A percentile compares a stretch with the other conserved stretches of the same genome.
Conservation (phyloP, 2,329 filamentous ascomycete species). For the Xylaria sp. region DNA sequence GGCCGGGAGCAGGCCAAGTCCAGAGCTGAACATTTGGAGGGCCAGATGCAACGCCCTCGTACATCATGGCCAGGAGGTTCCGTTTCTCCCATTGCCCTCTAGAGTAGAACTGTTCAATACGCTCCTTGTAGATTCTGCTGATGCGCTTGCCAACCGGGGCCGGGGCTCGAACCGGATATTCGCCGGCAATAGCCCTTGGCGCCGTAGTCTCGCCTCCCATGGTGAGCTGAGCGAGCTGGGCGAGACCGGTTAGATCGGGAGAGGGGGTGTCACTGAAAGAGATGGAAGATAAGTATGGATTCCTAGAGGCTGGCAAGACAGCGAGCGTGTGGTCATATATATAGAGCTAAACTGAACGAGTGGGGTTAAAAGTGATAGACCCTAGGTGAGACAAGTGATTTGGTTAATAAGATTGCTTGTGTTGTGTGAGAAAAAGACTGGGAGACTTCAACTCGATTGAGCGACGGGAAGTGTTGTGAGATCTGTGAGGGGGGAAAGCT, state of each 20-base stretch:
- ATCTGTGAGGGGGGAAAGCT: no score
- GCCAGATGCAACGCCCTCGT: conserved; percentile 74
- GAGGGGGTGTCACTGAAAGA: conserved; percentile 30
- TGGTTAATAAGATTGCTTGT: not conserved
- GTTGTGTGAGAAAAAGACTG: not conserved
- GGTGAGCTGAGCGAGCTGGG: conserved; percentile 44
- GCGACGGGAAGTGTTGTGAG: not conserved
- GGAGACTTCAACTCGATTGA: conserved; percentile 10
- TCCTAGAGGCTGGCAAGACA: conserved; percentile 8
- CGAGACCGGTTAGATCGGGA: conserved; percentile 25
- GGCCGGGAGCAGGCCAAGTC: conserved; percentile 84
- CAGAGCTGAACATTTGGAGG: conserved; percentile 83
- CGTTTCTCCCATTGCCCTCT: conserved; percentile 81
- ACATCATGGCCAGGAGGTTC: conserved; percentile 80
- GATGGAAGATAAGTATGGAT: conserved; percentile 28
- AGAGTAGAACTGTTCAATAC: conserved; percentile 83
- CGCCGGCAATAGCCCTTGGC: conserved; percentile 57
- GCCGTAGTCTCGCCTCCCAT: conserved; percentile 65
- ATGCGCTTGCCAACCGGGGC: conserved; percentile 81
- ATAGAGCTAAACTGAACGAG: not conserved
- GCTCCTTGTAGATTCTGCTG: conserved; percentile 83
- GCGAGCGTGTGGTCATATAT: conserved; percentile 4
- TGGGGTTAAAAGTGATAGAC: not conserved
- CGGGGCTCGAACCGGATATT: conserved; percentile 64
- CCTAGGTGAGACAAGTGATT: conserved; percentile 6